A percentile compares a stretch with the other conserved stretches of the same genome.
phyloP scores from a whole-genome alignment of 2,329 filamentous ascomycete genomes.

The Chaetomium strumarium region DNA sequence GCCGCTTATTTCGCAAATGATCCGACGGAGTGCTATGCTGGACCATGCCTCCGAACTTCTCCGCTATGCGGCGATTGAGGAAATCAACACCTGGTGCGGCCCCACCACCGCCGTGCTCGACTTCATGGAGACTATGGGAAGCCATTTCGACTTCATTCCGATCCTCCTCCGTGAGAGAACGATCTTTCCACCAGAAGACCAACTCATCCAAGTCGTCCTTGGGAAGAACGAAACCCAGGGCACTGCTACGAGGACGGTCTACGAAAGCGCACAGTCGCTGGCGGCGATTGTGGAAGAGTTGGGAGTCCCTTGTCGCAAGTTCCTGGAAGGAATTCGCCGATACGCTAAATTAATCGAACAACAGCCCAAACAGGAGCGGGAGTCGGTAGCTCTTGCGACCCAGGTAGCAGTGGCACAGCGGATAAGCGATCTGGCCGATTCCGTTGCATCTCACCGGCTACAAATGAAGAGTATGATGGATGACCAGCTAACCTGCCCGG shows the following conservation, averaged over 20 bases:
- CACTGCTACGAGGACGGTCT: neutral
- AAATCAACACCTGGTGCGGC: conserved; percentile 21
- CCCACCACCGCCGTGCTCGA: conserved; percentile 36
- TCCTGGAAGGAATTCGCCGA: conserved; percentile 26
- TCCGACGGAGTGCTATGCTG: conserved; percentile 25
- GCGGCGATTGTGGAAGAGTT: conserved; percentile 26
- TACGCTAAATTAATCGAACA: conserved; percentile 25
- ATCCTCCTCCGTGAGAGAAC: conserved; percentile 32
- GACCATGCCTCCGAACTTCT: conserved; percentile 23
- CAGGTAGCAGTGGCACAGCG: neutral
- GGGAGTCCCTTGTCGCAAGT: conserved; percentile 29
- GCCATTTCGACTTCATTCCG: conserved; percentile 27
- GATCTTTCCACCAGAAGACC: conserved; percentile 30
- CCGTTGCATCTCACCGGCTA: too few species aligned
- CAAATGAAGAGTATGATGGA: too few species aligned
- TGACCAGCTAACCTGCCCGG: neutral
- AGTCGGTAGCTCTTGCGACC: conserved; percentile 22
- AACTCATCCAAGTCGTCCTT: conserved; percentile 33
- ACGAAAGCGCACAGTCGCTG: conserved; percentile 27
- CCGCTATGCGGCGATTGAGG: conserved; percentile 25
- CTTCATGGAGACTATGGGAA: conserved; percentile 34
- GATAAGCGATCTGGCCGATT: too few species aligned
- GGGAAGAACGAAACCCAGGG: too few species aligned
- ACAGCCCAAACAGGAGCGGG: conserved; percentile 28
- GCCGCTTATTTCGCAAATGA: conserved; percentile 14